A percentile compares a stretch with the other conserved stretches of the same genome.
phyloP scores from a whole-genome alignment of 805 yeast genomes.

The Vanderwaltozyma yarrowii region DNA sequence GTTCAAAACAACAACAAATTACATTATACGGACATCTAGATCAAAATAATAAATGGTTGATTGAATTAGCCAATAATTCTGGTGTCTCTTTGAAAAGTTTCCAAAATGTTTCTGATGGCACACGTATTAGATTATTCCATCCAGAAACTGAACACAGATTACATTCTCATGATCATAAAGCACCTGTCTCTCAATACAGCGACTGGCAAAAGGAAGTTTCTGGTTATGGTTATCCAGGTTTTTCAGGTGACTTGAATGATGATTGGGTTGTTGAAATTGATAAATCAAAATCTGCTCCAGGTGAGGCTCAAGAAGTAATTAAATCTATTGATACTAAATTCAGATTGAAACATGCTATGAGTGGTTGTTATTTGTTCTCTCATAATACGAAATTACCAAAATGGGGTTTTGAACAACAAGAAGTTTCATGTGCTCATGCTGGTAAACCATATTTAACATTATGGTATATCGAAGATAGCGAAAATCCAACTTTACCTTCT shows the following conservation, averaged over 20 bases:
- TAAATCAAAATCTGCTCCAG: conserved; percentile 38
- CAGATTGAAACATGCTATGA: conserved; percentile 70
- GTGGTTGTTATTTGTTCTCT: conserved; percentile 68
- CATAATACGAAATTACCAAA: conserved; percentile 62
- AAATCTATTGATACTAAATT: conserved; percentile 62
- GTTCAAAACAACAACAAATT: conserved; percentile 77
- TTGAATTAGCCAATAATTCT: conserved; percentile 56
- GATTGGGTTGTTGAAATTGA: conserved; percentile 73
- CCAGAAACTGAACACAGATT: conserved; percentile 49
- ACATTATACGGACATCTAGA: conserved; percentile 75
- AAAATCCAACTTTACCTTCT: conserved; percentile 36
- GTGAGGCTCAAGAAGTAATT: conserved; percentile 44
- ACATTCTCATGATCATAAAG: conserved; percentile 80
- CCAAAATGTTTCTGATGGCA: conserved; percentile 55
- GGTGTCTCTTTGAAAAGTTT: conserved; percentile 49
- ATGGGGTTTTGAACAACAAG: conserved; percentile 79
- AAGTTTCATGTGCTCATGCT: conserved; percentile 69
- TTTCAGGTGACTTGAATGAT: conserved; percentile 77
- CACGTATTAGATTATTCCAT: conserved; percentile 61
- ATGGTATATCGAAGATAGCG: conserved; percentile 70
- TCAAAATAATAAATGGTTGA: conserved; percentile 57
- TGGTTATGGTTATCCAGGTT: conserved; percentile 67
- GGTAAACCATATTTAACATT: conserved; percentile 51
- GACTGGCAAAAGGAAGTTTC: conserved; percentile 85
- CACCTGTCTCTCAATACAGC: conserved; percentile 56